A percentile compares a stretch with the other conserved stretches of the same genome.
Conservation (phyloP, 345 rosid genomes). For the Lepidium africanum region DNA sequence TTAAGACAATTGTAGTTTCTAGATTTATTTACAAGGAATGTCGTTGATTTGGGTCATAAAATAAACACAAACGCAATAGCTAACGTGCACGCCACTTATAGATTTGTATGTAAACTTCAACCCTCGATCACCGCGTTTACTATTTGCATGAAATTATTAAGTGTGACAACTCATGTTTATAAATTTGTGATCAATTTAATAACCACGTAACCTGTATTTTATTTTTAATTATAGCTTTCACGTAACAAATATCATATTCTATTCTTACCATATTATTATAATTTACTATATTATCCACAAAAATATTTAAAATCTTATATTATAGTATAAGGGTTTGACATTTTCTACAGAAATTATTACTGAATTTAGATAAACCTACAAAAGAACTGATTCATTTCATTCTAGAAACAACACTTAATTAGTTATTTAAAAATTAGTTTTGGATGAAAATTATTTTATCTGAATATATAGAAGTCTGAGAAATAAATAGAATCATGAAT, state of each 20-base stretch:
- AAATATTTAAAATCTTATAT: neutral
- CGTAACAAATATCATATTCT: neutral
- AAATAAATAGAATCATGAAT: no score
- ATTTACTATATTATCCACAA: neutral
- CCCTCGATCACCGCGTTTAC: neutral
- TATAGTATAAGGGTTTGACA: neutral
- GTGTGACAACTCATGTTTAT: constrained; percentile 1
- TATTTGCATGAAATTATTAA: constrained; percentile 1
- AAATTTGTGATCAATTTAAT: neutral
- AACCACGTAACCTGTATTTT: neutral
- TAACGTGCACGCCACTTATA: constrained; percentile 22
- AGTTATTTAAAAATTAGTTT: no score
- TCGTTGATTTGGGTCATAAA: neutral
- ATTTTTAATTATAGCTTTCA: neutral
- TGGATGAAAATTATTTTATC: no score
- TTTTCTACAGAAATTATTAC: neutral
- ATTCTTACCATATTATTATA: neutral
- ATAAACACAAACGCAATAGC: constrained; percentile 13
- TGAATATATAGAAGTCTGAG: no score
- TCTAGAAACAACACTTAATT: no score
- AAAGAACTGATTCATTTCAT: no score
- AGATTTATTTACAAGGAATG: constrained; percentile 13
- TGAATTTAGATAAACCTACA: neutral
- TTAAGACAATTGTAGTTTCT: neutral
- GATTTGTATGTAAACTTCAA: neutral